Evolutionary conservation across 768 basidiomycete species (phyloP), one percentile per base, ranked within the genome.

Genomic region (Mycena amicta): DNA sequence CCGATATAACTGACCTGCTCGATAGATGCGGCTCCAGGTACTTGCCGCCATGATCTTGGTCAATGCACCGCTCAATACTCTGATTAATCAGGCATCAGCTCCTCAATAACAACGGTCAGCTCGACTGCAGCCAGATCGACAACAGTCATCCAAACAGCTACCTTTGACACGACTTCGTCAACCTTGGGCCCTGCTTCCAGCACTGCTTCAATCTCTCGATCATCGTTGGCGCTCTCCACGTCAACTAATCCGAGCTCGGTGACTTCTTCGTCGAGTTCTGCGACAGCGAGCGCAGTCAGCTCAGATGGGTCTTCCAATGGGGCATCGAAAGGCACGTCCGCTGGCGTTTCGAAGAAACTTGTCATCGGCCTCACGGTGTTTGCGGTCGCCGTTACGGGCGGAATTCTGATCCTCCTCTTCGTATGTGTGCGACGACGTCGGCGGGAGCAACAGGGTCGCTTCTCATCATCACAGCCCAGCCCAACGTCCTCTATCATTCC

Each of bases 401-500:
- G 41, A 2, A 49, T 29, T 22, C 25, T 49, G 6, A n/a, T n/a
- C 27, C 22, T 49, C 13, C 41, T 64, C 41, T 20, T 57, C 15
- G 45, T 55, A 3, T 59, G 55, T 41, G 16, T 61, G 11, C 63
- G 60, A 31, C 56, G 55, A 29, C 60, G 59, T 28, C 51, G 49
- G n/a, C 4, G 55, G 50, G 43, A 50, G 26, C 40, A 37, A 8
- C 53, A 56, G 0, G 25, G 43, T 11, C 47, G 27, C 52, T 46
- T 15, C 51, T 5, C 50, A 31, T 27, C 18, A 13, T 8, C 52
- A 5, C 39, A 4, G 8, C 23, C 26, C 28, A 59, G 56, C 23
- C 49, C 55, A 20, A 49, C 49, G 18, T 45, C 27, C 12, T 60
- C 59, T 16, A 55, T 64, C 49, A 60, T 64, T 30, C 62, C 62